Conservation (phyloP, 2,329 filamentous ascomycete species). For the Aciculosporium take region DNA sequence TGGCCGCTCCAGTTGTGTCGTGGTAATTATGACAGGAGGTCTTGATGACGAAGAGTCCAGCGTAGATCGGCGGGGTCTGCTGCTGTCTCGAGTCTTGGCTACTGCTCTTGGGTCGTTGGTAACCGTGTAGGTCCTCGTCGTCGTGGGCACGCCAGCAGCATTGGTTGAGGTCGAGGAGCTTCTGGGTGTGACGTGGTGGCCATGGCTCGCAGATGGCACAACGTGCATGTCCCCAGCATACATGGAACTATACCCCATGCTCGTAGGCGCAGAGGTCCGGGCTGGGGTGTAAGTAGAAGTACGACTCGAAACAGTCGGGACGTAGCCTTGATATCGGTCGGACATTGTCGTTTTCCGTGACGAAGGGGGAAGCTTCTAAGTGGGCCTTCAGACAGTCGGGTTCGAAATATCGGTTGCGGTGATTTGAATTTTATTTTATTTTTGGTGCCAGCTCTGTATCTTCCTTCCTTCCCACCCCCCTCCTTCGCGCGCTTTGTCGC, state of each 20-base stretch:
- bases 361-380: not conserved
- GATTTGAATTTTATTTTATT: not conserved
- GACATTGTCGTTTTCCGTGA: slow-evolving; percentile 28
- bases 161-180: slow-evolving; percentile 20
- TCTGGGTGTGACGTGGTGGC: slow-evolving; percentile 20
- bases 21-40: slow-evolving; percentile 44
- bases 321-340: slow-evolving; percentile 30
- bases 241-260: slow-evolving; percentile 33
- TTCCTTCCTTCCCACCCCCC: no score
- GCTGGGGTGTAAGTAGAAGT: slow-evolving; percentile 34
- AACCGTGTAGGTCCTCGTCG: slow-evolving; percentile 42
- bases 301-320: slow-evolving; percentile 23
- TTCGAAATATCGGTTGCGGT: no score
- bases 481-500: not conserved
- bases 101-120: slow-evolving; percentile 37
- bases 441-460: not conserved
- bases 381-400: not conserved
- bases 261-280: slow-evolving; percentile 38
- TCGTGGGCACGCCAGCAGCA: slow-evolving; percentile 24
- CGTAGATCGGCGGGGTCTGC: slow-evolving; percentile 36
- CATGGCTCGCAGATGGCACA: slow-evolving; percentile 28
- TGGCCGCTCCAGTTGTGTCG: slow-evolving; percentile 29
- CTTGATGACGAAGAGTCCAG: slow-evolving; percentile 32
- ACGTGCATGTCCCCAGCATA: slow-evolving; percentile 41
- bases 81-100: slow-evolving; percentile 32